Evolutionary conservation across 208 protist genomes (phyloP), one percentile per base, ranked within the genome.

Genomic region (Wallacemonas collosoma): DNA sequence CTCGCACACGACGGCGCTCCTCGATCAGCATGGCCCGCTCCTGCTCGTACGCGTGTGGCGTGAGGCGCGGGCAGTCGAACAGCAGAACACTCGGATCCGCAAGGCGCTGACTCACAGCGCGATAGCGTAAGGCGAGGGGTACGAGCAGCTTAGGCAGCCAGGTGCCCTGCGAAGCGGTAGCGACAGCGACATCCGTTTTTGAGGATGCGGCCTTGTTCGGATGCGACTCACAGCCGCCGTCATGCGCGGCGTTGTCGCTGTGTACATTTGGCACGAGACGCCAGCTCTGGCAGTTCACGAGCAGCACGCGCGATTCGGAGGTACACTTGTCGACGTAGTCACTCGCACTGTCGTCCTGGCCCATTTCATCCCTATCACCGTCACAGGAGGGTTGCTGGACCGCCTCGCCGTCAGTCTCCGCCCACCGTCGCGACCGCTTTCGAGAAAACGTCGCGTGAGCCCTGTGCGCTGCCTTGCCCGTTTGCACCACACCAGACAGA

Each of bases 71-170:
- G 60, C 26, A 15, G 56, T 62, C 56, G 56, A 62, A 38, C 35
- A 62, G 36, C 26, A 40, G 38, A 38, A 62, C 56, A 17, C 56
- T 15, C 4, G 35, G 3, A 41, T 62, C 43, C 6, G 17, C 38
- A 9, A 62, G 9, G 9, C 56, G 38, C 60, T 65, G 60, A 35
- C 15, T 45, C 60, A 65, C 60, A 38, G 60, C 60, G 36, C 60
- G 60, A 41, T 65, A 65, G 14, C 60, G 60, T 47, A 65, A 41
- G 7, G 60, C 60, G 5, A 65, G 60, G 3, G 60, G 60, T 6
- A 48, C 60, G 5, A 65, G 60, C n/a, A 65, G 43, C 17, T 65
- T 65, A 11, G 60, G 60, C 38, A 65, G 60, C 60, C 60, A 65
- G 41, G 43, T 12, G 5, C 9, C 17, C 9, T 7, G 9, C 12